Conservation (phyloP, 116 monocot species). For the Dioscorea cayenensis region DNA sequence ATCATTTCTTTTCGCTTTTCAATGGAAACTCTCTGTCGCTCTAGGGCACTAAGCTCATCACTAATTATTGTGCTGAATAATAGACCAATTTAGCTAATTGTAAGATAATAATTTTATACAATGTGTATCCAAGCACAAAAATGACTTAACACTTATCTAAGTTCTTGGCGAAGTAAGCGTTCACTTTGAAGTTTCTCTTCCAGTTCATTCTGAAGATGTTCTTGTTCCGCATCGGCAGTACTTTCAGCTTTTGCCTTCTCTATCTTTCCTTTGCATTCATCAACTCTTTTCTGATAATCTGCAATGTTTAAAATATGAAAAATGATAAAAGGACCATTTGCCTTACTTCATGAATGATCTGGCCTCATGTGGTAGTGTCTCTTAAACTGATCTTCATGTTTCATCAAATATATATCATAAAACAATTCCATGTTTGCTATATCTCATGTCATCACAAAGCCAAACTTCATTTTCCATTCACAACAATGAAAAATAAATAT, state of each 20-base stretch:
- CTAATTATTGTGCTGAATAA: conserved; percentile 32
- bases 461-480: too few species aligned
- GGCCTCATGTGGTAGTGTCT: too few species aligned
- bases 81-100: conserved; percentile 1
- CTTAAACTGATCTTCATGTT: too few species aligned
- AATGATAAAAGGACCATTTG: neutral
- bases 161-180: conserved; percentile 30
- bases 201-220: conserved; percentile 35
- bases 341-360: neutral
- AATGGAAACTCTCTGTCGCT: conserved; percentile 32
- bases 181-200: conserved; percentile 38
- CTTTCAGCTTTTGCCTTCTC: conserved; percentile 29
- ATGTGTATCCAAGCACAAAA: too few species aligned
- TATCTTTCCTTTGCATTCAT: conserved; percentile 35
- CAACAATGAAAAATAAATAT: too few species aligned
- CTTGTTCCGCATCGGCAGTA: conserved; percentile 31
- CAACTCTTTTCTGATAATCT: conserved; percentile 41
- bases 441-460: too few species aligned
- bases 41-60: conserved; percentile 35
- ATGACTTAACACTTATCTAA: conserved; percentile 42
- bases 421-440: too few species aligned
- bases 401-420: too few species aligned
- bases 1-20: conserved; percentile 30
- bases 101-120: neutral
- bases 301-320: conserved; percentile 1